Conservation (phyloP, 352 stramenopile genomes). For the Blastocystis sp. region DNA sequence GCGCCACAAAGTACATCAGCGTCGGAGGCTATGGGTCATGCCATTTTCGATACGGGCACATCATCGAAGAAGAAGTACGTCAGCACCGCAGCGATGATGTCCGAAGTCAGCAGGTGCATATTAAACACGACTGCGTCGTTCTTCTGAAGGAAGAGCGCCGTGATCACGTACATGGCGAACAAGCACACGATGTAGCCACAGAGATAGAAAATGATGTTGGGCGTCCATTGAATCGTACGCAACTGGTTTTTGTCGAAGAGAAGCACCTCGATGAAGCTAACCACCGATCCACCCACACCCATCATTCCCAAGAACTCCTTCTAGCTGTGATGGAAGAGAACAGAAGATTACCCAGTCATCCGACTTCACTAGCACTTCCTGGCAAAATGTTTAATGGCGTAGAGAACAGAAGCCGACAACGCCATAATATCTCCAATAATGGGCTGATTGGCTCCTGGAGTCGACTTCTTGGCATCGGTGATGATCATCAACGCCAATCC, state of each 20-base stretch:
- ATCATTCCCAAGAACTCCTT: slow-evolving; percentile 65
- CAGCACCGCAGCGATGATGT: slow-evolving; percentile 48
- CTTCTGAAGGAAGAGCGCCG: slow-evolving; percentile 42
- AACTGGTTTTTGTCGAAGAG: slow-evolving; percentile 11
- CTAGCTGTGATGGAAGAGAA: not conserved
- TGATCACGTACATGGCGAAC: slow-evolving; percentile 53
- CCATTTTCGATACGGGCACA: not conserved
- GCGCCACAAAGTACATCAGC: slow-evolving; percentile 59
- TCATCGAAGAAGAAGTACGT: slow-evolving; percentile 67
- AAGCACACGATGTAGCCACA: slow-evolving; percentile 29
- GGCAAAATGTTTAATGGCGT: slow-evolving; percentile 63
- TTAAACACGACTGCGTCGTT: slow-evolving; percentile 66
- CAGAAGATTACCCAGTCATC: slow-evolving; percentile 21
- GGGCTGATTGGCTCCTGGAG: not conserved
- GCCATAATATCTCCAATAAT: slow-evolving; percentile 55
- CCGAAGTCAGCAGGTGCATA: slow-evolving; percentile 66
- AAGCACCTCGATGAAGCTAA: not conserved
- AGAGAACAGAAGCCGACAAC: slow-evolving; percentile 2
- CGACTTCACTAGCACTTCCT: slow-evolving; percentile 65
- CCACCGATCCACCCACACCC: slow-evolving; percentile 38
- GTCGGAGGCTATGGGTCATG: slow-evolving; percentile 27
- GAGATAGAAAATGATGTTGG: not conserved
- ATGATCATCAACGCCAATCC: slow-evolving; percentile 57
- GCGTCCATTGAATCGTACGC: not conserved
- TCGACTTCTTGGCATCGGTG: slow-evolving; percentile 1